A percentile compares a stretch with the other conserved stretches of the same genome.
Evolutionary conservation across 768 basidiomycete species (phyloP).

Genomic region (Lactarius indigo): DNA sequence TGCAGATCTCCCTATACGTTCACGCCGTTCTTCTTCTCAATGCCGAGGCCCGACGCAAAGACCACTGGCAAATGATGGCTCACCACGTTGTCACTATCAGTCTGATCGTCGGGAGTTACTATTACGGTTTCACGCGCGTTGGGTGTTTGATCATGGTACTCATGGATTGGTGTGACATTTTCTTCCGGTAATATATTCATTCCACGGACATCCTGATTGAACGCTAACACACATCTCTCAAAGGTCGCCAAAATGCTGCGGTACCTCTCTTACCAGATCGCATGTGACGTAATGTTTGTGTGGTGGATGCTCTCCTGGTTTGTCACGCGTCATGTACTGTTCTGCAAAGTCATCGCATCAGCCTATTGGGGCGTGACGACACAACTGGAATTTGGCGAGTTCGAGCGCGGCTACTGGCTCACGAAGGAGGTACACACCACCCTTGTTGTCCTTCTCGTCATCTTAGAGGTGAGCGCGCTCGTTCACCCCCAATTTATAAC

Average conservation of each 20-base stretch:
- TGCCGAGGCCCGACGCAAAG: constrained; percentile 87
- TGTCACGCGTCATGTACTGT: constrained; percentile 82
- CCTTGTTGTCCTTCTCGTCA: constrained; percentile 55
- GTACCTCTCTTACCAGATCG: constrained; percentile 62
- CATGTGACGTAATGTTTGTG: constrained; percentile 74
- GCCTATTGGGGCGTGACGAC: constrained; percentile 47
- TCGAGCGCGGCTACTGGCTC: constrained; percentile 52
- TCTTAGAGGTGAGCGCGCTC: constrained; percentile 52
- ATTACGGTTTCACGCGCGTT: constrained; percentile 79
- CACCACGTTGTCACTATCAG: constrained; percentile 89
- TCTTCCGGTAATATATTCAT: constrained; percentile 66
- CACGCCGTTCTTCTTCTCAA: constrained; percentile 92
- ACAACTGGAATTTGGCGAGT: constrained; percentile 55
- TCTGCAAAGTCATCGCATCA: constrained; percentile 66
- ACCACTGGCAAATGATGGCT: constrained; percentile 93
- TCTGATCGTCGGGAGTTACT: constrained; percentile 76
- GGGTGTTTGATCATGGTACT: constrained; percentile 87
- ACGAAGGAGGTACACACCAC: constrained; percentile 40
- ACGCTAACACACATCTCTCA: constrained; percentile 5
- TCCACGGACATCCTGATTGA: constrained; percentile 11
- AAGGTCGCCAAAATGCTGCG: constrained; percentile 93
- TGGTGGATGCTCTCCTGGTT: constrained; percentile 89
- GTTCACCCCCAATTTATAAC: background rate
- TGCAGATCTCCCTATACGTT: constrained; percentile 82
- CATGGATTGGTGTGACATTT: constrained; percentile 94